Evolutionary conservation across 495 filamentous ascomycete genomes (phyloP).

Genomic region (Monascus purpureus): DNA sequence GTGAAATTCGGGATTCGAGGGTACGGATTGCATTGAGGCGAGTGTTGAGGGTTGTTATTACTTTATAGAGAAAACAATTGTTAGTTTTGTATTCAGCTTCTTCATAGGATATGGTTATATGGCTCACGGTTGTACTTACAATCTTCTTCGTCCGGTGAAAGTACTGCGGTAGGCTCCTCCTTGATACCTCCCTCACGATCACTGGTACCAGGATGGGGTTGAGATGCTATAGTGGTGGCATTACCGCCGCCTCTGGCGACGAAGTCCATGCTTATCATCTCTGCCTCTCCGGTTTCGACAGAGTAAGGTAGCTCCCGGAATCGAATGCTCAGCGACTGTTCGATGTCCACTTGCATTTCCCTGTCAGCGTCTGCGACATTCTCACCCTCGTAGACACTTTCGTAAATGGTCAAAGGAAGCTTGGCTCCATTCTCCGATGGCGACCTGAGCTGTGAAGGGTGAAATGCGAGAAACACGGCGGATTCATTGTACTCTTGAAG

Average conservation of each 20-base stretch:
- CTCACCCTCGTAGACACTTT: conserved; percentile 63
- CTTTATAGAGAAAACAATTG: conserved; percentile 18
- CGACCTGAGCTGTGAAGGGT: conserved; percentile 41
- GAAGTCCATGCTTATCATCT: conserved; percentile 94
- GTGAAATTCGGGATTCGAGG: conserved; percentile 68
- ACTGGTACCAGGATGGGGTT: conserved; percentile 4
- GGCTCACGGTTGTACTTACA: conserved; percentile 22
- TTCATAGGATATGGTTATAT: too few species aligned
- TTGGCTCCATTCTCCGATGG: conserved; percentile 49
- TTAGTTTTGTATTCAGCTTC: too few species aligned
- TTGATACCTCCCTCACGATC: conserved; percentile 8
- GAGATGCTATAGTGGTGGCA: conserved; percentile 45
- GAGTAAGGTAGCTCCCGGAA: conserved; percentile 78
- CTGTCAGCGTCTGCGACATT: conserved; percentile 42
- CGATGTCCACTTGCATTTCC: conserved; percentile 56
- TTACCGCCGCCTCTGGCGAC: conserved; percentile 72
- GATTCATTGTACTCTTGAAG: conserved; percentile 68
- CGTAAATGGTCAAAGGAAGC: conserved; percentile 81
- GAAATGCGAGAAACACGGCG: conserved; percentile 75
- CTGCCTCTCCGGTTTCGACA: conserved; percentile 85
- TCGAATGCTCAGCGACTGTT: conserved; percentile 37
- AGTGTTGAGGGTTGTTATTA: conserved; percentile 59
- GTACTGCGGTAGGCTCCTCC: conserved; percentile 10
- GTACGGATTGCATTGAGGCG: conserved; percentile 88
- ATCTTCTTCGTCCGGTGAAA: conserved; percentile 73